phyloP scores from a whole-genome alignment of 352 stramenopile species.

The Phytophthora pluvialis region DNA sequence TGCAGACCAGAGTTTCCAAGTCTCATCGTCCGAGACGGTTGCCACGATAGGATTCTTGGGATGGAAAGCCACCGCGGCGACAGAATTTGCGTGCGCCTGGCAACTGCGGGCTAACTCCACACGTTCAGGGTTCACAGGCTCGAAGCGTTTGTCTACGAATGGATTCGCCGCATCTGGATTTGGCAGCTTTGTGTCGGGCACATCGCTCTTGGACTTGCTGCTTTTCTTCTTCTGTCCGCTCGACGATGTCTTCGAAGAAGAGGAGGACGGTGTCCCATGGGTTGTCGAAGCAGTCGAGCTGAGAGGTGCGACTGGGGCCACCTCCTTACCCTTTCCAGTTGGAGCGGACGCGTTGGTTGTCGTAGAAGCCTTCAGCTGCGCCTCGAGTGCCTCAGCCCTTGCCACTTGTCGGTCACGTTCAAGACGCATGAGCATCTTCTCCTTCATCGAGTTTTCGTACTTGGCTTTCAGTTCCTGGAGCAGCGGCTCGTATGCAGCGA shows the following conservation, averaged over 20 bases:
- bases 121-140: conserved; percentile 66
- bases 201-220: conserved; percentile 44
- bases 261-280: conserved; percentile 13
- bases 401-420: conserved; percentile 92
- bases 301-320: conserved; percentile 35
- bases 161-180: conserved; percentile 70
- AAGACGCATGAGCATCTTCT: conserved; percentile 97
- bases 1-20: conserved; percentile 95
- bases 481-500: conserved; percentile 92
- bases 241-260: conserved; percentile 24
- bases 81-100: conserved; percentile 91
- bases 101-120: conserved; percentile 90
- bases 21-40: conserved; percentile 94
- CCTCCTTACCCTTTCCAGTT: conserved; percentile 36
- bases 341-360: conserved; percentile 4
- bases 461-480: conserved; percentile 93
- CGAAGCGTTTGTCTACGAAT: conserved; percentile 75
- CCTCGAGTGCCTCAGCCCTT: conserved; percentile 89
- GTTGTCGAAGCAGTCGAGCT: conserved; percentile 9
- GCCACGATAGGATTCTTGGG: conserved; percentile 93
- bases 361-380: conserved; percentile 69
- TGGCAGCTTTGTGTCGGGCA: conserved; percentile 62
- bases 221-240: conserved; percentile 51
- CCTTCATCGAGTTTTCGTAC: conserved; percentile 96
- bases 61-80: conserved; percentile 92